Conservation (phyloP, 192 early-diverging fungal genomes). For the Coemansia sp. region DNA sequence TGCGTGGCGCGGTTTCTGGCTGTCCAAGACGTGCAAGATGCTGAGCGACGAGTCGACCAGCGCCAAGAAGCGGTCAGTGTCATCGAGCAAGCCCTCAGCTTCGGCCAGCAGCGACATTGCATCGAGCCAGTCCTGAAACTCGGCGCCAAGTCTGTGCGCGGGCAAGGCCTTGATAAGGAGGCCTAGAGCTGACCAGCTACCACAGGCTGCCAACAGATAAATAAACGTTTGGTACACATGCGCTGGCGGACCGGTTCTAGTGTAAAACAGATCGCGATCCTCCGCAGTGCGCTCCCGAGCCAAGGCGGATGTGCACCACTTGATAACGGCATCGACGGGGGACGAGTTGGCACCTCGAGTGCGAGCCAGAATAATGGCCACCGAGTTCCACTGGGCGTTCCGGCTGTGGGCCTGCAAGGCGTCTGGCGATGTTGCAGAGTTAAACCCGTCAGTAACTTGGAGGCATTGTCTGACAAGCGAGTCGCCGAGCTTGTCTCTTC, state of each 20-base stretch:
- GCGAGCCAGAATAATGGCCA: conserved; percentile 6
- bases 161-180: conserved; percentile 26
- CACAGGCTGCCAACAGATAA: conserved; percentile 17
- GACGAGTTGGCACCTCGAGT: neutral
- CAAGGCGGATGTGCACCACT: conserved; percentile 9
- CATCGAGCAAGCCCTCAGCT: conserved; percentile 20
- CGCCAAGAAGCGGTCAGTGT: conserved; percentile 10
- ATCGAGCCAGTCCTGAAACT: conserved; percentile 21
- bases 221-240: conserved; percentile 28
- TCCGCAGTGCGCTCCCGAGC: neutral
- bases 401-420: neutral
- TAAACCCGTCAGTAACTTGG: neutral
- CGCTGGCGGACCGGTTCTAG: conserved; percentile 28
- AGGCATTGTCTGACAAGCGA: neutral
- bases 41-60: conserved; percentile 16
- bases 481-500: neutral
- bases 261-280: neutral
- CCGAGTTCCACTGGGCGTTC: neutral
- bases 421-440: neutral
- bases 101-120: conserved; percentile 19
- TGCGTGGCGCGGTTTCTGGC: neutral
- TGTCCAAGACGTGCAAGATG: conserved; percentile 23
- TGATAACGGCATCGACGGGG: conserved; percentile 10
- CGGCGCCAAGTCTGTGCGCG: conserved; percentile 8
- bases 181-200: conserved; percentile 23